Percentiles rank a stretch among this genome's conserved stretches.
phyloP scores from a whole-genome alignment of 768 basidiomycete genomes.

The Mycena amicta region DNA sequence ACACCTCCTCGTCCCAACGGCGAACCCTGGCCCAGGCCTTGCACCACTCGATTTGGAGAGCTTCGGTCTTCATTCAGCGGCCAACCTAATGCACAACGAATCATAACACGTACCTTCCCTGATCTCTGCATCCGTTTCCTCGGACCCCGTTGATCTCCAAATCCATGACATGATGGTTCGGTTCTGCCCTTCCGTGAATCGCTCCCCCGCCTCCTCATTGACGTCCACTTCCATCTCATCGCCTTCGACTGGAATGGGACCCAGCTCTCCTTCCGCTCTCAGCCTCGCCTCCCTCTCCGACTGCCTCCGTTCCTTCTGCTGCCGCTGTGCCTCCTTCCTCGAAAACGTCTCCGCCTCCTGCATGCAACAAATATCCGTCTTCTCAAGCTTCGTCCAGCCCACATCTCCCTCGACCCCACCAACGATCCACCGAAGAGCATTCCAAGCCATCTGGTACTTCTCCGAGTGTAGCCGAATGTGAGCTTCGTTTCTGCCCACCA shows the following conservation, averaged over 20 bases:
- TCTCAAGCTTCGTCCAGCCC: background rate
- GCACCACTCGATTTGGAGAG: no score
- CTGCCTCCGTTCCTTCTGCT: background rate
- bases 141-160: background rate
- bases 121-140: no score
- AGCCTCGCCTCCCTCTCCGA: background rate
- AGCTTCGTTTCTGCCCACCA: constrained; percentile 4
- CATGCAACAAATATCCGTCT: constrained; percentile 6
- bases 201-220: background rate
- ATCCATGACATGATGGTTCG: background rate
- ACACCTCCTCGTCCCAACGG: constrained; percentile 12
- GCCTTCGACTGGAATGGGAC: no score
- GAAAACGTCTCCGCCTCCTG: no score
- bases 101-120: background rate
- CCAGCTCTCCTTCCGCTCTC: no score
- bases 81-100: background rate
- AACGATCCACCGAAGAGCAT: background rate
- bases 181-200: background rate
- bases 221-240: background rate
- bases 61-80: background rate
- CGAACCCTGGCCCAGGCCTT: background rate
- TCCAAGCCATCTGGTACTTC: no score
- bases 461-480: constrained; percentile 7
- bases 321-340: background rate
- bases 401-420: background rate